Evolutionary conservation across 768 basidiomycete species (phyloP).

Genomic region (Mrakia hoshinonis): DNA sequence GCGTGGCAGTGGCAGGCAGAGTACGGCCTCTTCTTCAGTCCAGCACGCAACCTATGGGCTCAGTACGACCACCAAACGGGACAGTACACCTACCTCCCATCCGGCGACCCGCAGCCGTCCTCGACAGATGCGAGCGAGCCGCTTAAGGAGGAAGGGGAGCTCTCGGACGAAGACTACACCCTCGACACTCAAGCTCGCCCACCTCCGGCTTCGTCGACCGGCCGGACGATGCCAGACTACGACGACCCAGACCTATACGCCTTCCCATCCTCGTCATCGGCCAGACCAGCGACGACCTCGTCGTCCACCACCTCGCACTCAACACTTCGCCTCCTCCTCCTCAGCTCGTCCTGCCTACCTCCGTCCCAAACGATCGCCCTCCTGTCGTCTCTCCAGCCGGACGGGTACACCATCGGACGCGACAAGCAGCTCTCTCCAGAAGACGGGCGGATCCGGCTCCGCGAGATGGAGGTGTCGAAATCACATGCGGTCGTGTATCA

Average conservation of each 20-base stretch:
- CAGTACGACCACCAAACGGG: conserved; percentile 20
- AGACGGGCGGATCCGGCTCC: conserved; percentile 22
- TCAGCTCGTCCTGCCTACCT: conserved; percentile 20
- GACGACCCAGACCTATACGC: conserved; percentile 23
- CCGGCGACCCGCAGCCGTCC: neutral
- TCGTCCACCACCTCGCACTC: neutral
- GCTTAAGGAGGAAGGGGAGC: conserved; percentile 12
- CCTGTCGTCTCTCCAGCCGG: conserved; percentile 20
- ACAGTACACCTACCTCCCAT: conserved; percentile 24
- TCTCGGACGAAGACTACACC: neutral
- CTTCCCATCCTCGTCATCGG: conserved; percentile 8
- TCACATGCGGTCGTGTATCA: conserved; percentile 23
- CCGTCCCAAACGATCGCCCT: conserved; percentile 8
- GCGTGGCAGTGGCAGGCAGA: conserved; percentile 19
- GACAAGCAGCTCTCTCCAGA: conserved; percentile 21
- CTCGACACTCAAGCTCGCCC: neutral
- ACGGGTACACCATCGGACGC: conserved; percentile 24
- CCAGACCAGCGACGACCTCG: neutral
- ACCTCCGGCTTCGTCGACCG: neutral
- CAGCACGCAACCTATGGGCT: conserved; percentile 22
- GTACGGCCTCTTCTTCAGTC: conserved; percentile 20
- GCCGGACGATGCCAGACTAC: too few relatives aligned
- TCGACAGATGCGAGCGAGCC: too few relatives aligned
- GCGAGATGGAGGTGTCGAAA: conserved; percentile 27
- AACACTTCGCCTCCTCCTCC: conserved; percentile 21